Conservation (phyloP, 192 early-diverging fungal genomes). For the Kickxella alabastrina region DNA sequence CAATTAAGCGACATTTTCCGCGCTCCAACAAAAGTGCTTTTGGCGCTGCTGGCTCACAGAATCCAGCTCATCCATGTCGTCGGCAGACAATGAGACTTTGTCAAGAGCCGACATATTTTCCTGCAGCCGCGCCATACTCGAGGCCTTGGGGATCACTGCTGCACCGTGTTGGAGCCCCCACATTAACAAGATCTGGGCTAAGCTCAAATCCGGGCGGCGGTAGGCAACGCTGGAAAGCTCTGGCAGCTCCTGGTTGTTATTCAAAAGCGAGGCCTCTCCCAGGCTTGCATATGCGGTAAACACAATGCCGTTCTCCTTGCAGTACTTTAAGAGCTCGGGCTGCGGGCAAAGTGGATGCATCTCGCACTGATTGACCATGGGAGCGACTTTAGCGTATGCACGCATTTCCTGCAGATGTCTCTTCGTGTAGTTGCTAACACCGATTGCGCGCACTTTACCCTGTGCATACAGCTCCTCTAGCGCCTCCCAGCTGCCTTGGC, state of each 20-base stretch:
- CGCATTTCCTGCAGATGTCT: constrained; percentile 58
- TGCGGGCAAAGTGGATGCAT: constrained; percentile 63
- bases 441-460: constrained; percentile 61
- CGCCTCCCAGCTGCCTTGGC: constrained; percentile 59
- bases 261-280: constrained; percentile 54
- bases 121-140: constrained; percentile 12
- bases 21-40: constrained; percentile 27
- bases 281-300: constrained; percentile 71
- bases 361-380: constrained; percentile 71
- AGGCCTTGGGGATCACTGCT: constrained; percentile 68
- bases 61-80: constrained; percentile 11
- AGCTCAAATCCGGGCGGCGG: constrained; percentile 22
- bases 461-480: constrained; percentile 59
- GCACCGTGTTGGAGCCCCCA: constrained; percentile 65
- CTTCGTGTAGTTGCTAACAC: constrained; percentile 68
- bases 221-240: constrained; percentile 19
- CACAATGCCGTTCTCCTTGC: constrained; percentile 54
- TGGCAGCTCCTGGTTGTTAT: constrained; percentile 10
- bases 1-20: constrained; percentile 7
- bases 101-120: constrained; percentile 17
- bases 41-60: not conserved
- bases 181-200: constrained; percentile 56
- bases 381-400: constrained; percentile 53
- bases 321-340: constrained; percentile 55
- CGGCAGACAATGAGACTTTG: not conserved